Conservation (phyloP, 2,329 filamentous ascomycete genomes). For the Claviceps sp. region DNA sequence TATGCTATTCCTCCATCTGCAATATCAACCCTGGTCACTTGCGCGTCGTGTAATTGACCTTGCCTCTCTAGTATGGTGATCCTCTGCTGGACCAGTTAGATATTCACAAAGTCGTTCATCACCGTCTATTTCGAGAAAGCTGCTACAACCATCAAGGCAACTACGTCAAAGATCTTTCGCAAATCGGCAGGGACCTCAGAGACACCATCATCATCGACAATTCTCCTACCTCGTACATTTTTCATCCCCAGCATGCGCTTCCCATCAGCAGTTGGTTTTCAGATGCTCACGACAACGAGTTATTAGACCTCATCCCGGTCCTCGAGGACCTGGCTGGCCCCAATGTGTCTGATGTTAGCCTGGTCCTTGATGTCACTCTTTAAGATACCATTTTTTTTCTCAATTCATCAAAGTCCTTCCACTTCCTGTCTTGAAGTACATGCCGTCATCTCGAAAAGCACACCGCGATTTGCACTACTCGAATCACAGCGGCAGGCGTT, state of each 20-base stretch:
- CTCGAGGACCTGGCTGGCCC: slow-evolving; percentile 87
- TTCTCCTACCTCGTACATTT: slow-evolving; percentile 97
- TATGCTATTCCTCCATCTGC: slow-evolving; percentile 21
- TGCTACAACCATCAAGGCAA: slow-evolving; percentile 99
- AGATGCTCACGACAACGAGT: slow-evolving; percentile 96
- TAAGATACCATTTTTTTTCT: slow-evolving; percentile 29
- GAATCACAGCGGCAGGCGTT: slow-evolving; percentile 44
- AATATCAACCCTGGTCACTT: slow-evolving; percentile 6
- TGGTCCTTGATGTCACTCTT: slow-evolving; percentile 86
- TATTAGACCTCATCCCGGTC: slow-evolving; percentile 92
- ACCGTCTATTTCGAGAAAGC: slow-evolving; percentile 91
- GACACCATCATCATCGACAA: slow-evolving; percentile 99
- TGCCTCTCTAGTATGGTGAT: slow-evolving; percentile 64
- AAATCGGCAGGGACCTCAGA: slow-evolving; percentile 86
- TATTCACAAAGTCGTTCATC: slow-evolving; percentile 93
- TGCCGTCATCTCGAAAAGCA: slow-evolving; percentile 18
- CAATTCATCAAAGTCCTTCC: slow-evolving; percentile 13
- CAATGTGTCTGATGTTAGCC: slow-evolving; percentile 88
- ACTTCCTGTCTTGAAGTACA: slow-evolving; percentile 17
- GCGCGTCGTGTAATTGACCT: slow-evolving; percentile 5
- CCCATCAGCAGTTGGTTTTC: slow-evolving; percentile 99
- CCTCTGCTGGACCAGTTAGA: slow-evolving; percentile 91
- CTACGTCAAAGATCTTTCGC: slow-evolving; percentile 97
- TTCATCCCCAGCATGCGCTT: slow-evolving; percentile 96
- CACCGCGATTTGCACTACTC: slow-evolving; percentile 23